Evolutionary conservation across 164 flowering plant genomes (phyloP).

Genomic region (Piper betle): DNA sequence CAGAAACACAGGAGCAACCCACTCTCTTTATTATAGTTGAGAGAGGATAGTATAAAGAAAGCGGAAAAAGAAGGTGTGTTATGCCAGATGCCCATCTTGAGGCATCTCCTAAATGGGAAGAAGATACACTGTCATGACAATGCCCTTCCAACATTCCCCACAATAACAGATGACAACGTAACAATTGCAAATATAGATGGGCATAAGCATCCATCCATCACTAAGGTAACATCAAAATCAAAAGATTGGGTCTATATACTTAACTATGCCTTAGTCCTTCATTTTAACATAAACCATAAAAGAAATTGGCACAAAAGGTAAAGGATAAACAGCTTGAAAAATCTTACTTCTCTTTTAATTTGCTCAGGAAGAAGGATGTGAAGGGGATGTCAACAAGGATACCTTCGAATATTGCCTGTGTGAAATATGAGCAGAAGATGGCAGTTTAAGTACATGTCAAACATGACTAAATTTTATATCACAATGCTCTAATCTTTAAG

Average conservation of each 20-base stretch:
- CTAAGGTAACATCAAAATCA: not conserved
- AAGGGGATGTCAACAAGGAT: constrained; percentile 97
- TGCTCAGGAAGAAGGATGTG: constrained; percentile 94
- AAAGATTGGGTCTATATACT: not conserved
- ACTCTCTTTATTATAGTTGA: not conserved
- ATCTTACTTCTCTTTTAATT: constrained; percentile 88
- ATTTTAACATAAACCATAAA: not conserved
- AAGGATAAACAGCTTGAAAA: not conserved
- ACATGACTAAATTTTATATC: not conserved
- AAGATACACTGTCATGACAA: no score
- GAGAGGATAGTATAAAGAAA: not conserved
- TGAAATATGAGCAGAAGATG: not conserved
- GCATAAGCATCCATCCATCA: no score
- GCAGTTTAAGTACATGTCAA: not conserved
- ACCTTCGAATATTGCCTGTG: constrained; percentile 95
- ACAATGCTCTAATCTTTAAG: no score
- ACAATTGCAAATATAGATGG: no score
- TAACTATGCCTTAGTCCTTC: not conserved
- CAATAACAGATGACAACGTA: no score
- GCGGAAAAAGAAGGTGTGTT: not conserved
- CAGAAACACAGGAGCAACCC: no score
- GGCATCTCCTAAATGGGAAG: no score
- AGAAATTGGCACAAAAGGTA: not conserved
- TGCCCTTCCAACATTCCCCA: no score
- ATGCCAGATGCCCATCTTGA: not conserved